Base-by-base conservation (phyloP, 768 basidiomycete species). In the Termitomyces sp. region DNA sequence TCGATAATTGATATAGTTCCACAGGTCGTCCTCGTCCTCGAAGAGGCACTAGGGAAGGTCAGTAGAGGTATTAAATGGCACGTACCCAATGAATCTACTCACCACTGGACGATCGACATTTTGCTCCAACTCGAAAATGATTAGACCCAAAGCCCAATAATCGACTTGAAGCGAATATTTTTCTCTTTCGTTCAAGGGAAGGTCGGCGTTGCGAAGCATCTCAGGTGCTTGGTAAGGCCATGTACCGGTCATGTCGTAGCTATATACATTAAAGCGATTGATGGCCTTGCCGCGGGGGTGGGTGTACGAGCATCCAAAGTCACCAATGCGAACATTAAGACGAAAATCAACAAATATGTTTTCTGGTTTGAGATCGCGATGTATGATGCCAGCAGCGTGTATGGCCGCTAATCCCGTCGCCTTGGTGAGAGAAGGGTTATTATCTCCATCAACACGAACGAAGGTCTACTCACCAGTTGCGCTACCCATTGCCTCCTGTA, bases 361-460 rank as follows among this genome's bases (percentile, higher is more conserved):
- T 72, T 84, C 84, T 3, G 85, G 79, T 64, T 89, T 89, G 56
- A 90, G 78, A 60, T 88, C 86, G 14, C 86, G 79, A 68, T 88
- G 86, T 33, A 88, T 79, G 54, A 89, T 81, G 43, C 85, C 85
- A 67, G 84, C 78, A 26, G 70, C 70, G 62, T 88, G 86, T 42
- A 89, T 68, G 42, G 71, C 67, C 3, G 69, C 58, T n/a, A 79
- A 65, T 1, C 77, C 78, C 32, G 73, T 71, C 6, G 72, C 71
- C 77, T 79, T 10, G 0, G 33, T n/a, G 9, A 53, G n/a, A 16
- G 22, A 30, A n/a, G 42, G 32, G 2, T 22, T 24, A 12, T 34
- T 12, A 27, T 30, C 12, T 16, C 55, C 16, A 4, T 22, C 14
- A 33, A 50, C 64, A 39, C 22, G 22, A 39, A 34, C 20, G n/a